Percentiles rank a stretch among this genome's conserved stretches.
These are phyloP conservation scores for Lentinula lateritia DNA, from an alignment of 768 basidiomycete species.

Conservation along the genomic window DNA sequence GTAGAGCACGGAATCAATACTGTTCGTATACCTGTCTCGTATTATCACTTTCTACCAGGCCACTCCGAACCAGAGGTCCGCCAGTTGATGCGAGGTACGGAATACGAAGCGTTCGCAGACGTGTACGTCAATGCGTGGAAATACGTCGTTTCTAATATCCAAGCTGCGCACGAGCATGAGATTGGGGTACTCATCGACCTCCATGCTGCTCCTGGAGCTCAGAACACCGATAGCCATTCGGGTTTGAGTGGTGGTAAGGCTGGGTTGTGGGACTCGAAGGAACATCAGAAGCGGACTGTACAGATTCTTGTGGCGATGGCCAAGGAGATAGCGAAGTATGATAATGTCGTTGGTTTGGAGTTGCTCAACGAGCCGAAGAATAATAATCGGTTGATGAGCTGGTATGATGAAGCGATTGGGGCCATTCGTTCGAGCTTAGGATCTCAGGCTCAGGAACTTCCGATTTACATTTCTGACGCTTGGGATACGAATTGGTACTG, in stretches of 20 bases:
- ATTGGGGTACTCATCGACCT: slow-evolving; percentile 81
- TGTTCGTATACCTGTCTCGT: slow-evolving; percentile 52
- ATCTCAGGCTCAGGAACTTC: slow-evolving; percentile 18
- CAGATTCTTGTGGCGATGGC: slow-evolving; percentile 42
- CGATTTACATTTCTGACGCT: slow-evolving; percentile 70
- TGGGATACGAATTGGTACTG: slow-evolving; percentile 67
- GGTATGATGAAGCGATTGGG: slow-evolving; percentile 57
- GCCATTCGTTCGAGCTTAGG: slow-evolving; percentile 40
- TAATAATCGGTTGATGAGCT: slow-evolving; percentile 47
- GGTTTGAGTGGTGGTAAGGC: slow-evolving; percentile 50
- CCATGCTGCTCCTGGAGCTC: slow-evolving; percentile 72
- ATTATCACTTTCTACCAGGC: slow-evolving; percentile 22
- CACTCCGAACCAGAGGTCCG: neutral
- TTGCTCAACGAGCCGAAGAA: slow-evolving; percentile 53
- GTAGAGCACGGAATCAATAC: slow-evolving; percentile 52
- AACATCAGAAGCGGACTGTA: slow-evolving; percentile 39
- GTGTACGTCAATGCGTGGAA: slow-evolving; percentile 66
- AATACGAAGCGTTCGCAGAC: slow-evolving; percentile 46
- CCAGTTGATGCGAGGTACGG: slow-evolving; percentile 44
- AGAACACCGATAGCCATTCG: slow-evolving; percentile 63
- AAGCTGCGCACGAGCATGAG: slow-evolving; percentile 46
- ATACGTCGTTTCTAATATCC: slow-evolving; percentile 50
- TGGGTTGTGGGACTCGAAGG: slow-evolving; percentile 41
- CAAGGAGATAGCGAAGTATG: slow-evolving; percentile 29
- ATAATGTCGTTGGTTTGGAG: slow-evolving; percentile 56